Percentiles rank a stretch among this genome's conserved stretches.
These are phyloP conservation scores for Trichoderma asperellum DNA, from an alignment of 2,329 filamentous ascomycete species.

Conservation along the genomic window DNA sequence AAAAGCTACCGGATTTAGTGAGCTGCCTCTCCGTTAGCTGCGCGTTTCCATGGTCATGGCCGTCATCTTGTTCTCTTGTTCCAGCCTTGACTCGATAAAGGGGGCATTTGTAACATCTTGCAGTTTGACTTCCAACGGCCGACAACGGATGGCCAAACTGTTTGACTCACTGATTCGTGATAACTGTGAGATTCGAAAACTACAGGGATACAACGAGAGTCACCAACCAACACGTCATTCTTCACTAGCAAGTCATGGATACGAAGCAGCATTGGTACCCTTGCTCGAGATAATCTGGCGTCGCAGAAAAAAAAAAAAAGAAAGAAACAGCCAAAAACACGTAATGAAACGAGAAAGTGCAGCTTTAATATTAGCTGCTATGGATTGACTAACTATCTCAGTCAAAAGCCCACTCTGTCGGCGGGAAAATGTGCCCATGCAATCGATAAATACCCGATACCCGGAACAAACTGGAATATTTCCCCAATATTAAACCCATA, in stretches of 20 bases:
- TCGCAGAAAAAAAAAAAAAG: neutral
- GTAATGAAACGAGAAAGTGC: neutral
- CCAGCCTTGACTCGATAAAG: neutral
- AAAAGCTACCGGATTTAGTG: conserved; percentile 4
- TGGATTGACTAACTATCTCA: neutral
- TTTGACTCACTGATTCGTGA: neutral
- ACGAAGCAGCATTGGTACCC: neutral
- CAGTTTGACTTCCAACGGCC: neutral
- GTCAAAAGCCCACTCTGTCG: neutral
- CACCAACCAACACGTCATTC: neutral
- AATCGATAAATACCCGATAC: conserved; percentile 12
- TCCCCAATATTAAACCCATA: conserved; percentile 10
- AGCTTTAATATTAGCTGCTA: conserved; percentile 3
- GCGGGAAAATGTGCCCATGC: neutral
- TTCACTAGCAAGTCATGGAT: neutral
- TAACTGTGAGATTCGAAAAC: neutral
- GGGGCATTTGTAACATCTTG: neutral
- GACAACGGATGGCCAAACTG: neutral
- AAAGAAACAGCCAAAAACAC: neutral
- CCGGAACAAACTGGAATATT: conserved; percentile 13
- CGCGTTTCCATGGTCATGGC: neutral
- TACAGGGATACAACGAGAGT: neutral
- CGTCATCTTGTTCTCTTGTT: neutral
- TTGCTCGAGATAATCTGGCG: neutral
- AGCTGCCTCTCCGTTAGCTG: conserved; percentile 3